A percentile compares a stretch with the other conserved stretches of the same genome.
These are phyloP conservation scores for Claviceps sp. DNA, from an alignment of 2,329 filamentous ascomycete species.

Conservation along the genomic window DNA sequence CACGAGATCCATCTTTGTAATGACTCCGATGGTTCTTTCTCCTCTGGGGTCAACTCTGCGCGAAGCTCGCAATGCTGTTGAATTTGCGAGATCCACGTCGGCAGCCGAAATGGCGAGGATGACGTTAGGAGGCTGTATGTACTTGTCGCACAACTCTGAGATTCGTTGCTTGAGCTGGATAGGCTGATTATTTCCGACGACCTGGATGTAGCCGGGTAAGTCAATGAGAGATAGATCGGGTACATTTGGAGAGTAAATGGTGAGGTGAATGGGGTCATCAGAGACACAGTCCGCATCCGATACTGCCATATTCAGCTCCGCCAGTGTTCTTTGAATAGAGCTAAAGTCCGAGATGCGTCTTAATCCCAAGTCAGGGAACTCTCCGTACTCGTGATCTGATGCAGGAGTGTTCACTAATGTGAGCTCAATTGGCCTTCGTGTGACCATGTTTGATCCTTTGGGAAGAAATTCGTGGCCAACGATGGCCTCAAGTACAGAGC, in stretches of 20 bases:
- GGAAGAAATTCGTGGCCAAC: constrained; percentile 96
- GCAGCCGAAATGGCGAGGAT: constrained; percentile 95
- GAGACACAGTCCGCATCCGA: constrained; percentile 85
- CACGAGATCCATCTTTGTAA: constrained; percentile 98
- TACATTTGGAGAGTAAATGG: constrained; percentile 89
- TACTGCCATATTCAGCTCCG: constrained; percentile 87
- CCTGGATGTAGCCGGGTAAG: constrained; percentile 93
- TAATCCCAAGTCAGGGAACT: constrained; percentile 84
- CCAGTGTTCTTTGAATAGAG: constrained; percentile 84
- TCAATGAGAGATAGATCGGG: constrained; percentile 94
- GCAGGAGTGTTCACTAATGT: constrained; percentile 92
- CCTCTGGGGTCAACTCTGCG: constrained; percentile 85
- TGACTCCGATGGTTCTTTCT: constrained; percentile 93
- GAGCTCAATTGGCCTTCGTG: constrained; percentile 84
- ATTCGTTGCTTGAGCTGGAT: constrained; percentile 91
- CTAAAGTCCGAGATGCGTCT: constrained; percentile 85
- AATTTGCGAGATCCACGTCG: constrained; percentile 94
- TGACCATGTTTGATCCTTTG: constrained; percentile 99
- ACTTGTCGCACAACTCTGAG: constrained; percentile 91
- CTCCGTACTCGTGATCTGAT: constrained; percentile 77
- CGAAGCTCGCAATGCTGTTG: constrained; percentile 79
- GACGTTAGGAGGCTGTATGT: constrained; percentile 90
- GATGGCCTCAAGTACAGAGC: constrained; percentile 90
- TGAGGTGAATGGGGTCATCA: constrained; percentile 91
- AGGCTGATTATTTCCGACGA: constrained; percentile 82